A percentile compares a stretch with the other conserved stretches of the same genome.
phyloP scores from a whole-genome alignment of 768 basidiomycete species.

The Tephrocybe rancida region DNA sequence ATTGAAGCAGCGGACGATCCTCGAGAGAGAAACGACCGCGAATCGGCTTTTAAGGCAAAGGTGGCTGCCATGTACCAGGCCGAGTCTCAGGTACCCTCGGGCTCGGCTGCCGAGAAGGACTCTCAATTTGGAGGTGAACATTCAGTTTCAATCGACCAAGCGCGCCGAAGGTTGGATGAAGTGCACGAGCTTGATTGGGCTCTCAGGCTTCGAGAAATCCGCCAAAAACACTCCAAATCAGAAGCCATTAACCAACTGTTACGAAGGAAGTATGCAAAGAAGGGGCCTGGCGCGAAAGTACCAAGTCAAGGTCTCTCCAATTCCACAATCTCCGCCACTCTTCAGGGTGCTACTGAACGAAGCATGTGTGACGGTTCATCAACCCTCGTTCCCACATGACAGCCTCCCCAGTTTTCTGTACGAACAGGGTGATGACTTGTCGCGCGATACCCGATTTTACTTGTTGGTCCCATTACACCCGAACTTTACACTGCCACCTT shows the following conservation, averaged over 20 bases:
- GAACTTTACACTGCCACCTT: constrained; percentile 62
- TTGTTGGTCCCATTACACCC: constrained; percentile 85
- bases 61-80: constrained; percentile 61
- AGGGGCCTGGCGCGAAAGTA: constrained; percentile 33
- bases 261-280: constrained; percentile 32
- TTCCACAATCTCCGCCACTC: constrained; percentile 58
- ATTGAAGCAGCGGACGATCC: constrained; percentile 85
- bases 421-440: constrained; percentile 69
- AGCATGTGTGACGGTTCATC: constrained; percentile 56
- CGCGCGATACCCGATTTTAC: constrained; percentile 70
- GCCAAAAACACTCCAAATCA: constrained; percentile 47
- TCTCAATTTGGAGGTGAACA: constrained; percentile 68
- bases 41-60: constrained; percentile 81
- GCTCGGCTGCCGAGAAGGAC: constrained; percentile 38
- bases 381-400: constrained; percentile 59
- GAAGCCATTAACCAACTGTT: constrained; percentile 52
- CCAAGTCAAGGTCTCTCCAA: constrained; percentile 40
- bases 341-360: constrained; percentile 64
- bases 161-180: constrained; percentile 64
- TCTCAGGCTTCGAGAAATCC: constrained; percentile 50
- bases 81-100: constrained; percentile 31
- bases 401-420: constrained; percentile 65
- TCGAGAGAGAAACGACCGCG: constrained; percentile 78
- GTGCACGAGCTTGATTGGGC: constrained; percentile 79
- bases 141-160: constrained; percentile 71